phyloP scores from a whole-genome alignment of 2,329 filamentous ascomycete species.

The Fusarium temperatum region DNA sequence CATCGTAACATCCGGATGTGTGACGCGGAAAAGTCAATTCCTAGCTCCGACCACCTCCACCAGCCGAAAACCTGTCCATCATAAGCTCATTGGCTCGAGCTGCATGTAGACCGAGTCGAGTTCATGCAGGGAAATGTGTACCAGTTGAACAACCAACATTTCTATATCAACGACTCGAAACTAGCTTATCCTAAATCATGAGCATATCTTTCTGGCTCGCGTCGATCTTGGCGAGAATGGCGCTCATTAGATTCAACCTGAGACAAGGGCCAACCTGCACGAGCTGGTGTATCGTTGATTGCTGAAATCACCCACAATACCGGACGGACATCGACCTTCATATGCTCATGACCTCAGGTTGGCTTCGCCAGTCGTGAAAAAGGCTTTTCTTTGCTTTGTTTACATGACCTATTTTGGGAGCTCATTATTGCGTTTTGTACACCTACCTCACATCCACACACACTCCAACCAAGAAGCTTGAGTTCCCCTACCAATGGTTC shows the following conservation, averaged over 20 bases:
- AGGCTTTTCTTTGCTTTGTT: background rate
- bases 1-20: slow-evolving; percentile 21
- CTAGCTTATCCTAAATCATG: background rate
- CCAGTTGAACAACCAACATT: background rate
- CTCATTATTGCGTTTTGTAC: background rate
- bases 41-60: background rate
- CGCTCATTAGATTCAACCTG: slow-evolving; percentile 28
- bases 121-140: background rate
- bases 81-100: background rate
- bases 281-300: background rate
- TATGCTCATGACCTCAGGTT: background rate
- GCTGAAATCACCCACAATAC: background rate
- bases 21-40: slow-evolving; percentile 21
- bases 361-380: background rate
- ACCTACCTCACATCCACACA: background rate
- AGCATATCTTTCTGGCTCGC: slow-evolving; percentile 8
- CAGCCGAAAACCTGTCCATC: background rate
- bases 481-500: background rate
- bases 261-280: slow-evolving; percentile 17
- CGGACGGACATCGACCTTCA: background rate
- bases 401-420: background rate
- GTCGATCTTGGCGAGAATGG: slow-evolving; percentile 11
- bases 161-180: background rate
- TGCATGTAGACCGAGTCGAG: slow-evolving; percentile 1
- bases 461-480: background rate